Evolutionary conservation across 352 stramenopile genomes (phyloP).

Genomic region (Pythium periplocum): DNA sequence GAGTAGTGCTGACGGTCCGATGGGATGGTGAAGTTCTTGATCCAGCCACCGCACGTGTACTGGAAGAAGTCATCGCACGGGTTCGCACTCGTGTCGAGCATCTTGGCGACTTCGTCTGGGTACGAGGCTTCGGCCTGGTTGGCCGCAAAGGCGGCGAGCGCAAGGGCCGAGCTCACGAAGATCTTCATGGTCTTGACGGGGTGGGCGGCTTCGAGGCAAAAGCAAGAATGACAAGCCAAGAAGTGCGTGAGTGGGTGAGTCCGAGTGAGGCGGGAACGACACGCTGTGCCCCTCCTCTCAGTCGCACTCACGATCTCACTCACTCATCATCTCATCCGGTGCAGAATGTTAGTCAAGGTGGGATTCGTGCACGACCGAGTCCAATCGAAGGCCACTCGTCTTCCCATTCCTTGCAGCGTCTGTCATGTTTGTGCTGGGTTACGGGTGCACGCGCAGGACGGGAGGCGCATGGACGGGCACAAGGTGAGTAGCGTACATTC

Average conservation of each 20-base stretch:
- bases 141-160: background rate
- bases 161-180: conserved; percentile 3
- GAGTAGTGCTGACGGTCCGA: conserved; percentile 16
- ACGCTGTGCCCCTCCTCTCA: no score
- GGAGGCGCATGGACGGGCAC: no score
- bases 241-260: background rate
- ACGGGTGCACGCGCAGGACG: no score
- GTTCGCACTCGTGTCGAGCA: conserved; percentile 18
- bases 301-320: no score
- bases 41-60: conserved; percentile 30
- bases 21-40: conserved; percentile 22
- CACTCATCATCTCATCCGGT: no score
- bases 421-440: no score
- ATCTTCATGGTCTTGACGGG: conserved; percentile 4
- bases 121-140: conserved; percentile 4
- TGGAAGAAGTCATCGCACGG: conserved; percentile 29
- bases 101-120: conserved; percentile 7
- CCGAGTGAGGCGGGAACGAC: no score
- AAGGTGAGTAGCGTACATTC: no score
- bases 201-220: background rate
- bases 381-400: no score
- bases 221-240: background rate
- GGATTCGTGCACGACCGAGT: no score
- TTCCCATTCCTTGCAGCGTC: no score
- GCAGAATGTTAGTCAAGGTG: no score